phyloP scores from a whole-genome alignment of 495 filamentous ascomycete genomes.

The Neohortaea acidophila region DNA sequence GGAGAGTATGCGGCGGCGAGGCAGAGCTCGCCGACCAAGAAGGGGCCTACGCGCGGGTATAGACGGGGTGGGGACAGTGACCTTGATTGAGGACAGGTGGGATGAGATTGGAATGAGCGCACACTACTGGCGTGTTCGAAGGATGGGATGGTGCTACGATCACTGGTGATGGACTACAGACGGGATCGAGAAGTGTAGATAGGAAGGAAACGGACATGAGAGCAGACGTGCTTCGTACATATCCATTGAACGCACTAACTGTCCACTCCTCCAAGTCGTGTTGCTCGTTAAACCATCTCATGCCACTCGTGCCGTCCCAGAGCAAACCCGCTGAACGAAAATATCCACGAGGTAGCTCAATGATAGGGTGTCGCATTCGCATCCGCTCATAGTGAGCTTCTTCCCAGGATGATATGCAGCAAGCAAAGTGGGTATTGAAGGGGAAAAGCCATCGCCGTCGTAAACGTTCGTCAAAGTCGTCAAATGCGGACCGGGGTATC shows the following conservation, averaged over 20 bases:
- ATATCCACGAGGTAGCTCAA: too few relatives aligned
- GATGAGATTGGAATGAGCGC: background rate
- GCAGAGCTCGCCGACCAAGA: slow-evolving; percentile 16
- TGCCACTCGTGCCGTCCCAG: too few relatives aligned
- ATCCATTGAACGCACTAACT: background rate
- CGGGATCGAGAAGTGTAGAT: background rate
- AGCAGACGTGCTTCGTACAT: background rate
- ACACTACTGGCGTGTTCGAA: background rate
- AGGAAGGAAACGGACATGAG: too few relatives aligned
- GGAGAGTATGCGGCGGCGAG: background rate
- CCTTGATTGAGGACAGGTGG: slow-evolving; percentile 9
- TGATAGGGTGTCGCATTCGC: too few relatives aligned
- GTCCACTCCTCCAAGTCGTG: background rate
- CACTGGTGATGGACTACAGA: background rate
- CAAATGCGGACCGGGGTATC: too few relatives aligned
- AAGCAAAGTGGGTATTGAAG: too few relatives aligned
- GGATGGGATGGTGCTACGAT: background rate
- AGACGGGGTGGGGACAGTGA: slow-evolving; percentile 14
- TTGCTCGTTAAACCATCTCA: background rate
- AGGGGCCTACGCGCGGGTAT: slow-evolving; percentile 8
- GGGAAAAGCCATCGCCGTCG: too few relatives aligned
- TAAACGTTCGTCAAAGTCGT: too few relatives aligned
- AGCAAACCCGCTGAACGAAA: too few relatives aligned
- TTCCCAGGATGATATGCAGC: too few relatives aligned
- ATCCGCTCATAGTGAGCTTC: too few relatives aligned